Conservation (phyloP, 208 protist genomes). For the Wallacemonas sp. region DNA sequence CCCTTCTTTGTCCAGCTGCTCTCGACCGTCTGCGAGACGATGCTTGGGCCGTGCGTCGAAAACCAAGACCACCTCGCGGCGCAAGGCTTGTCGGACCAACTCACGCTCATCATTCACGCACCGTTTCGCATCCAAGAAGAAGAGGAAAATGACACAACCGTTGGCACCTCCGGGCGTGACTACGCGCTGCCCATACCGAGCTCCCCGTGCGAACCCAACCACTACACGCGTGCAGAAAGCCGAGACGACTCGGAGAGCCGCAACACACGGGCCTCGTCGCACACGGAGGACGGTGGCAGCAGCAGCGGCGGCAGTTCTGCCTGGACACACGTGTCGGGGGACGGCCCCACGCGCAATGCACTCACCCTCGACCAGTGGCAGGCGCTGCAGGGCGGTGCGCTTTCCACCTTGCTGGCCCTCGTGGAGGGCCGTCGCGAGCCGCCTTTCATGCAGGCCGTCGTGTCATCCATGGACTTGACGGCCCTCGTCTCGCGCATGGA, state of each 20-base stretch:
- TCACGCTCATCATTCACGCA: conserved; percentile 18
- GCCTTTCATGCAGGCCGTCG: conserved; percentile 17
- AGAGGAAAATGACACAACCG: too few relatives aligned
- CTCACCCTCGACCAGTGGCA: background rate
- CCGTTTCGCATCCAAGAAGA: background rate
- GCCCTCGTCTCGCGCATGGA: conserved; percentile 41
- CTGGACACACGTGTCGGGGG: background rate
- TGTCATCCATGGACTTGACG: conserved; percentile 33
- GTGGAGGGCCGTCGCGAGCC: conserved; percentile 56
- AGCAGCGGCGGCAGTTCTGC: too few relatives aligned
- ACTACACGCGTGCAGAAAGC: too few relatives aligned
- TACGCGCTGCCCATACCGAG: too few relatives aligned
- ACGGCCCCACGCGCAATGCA: background rate
- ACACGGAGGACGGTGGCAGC: too few relatives aligned
- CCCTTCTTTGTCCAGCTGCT: conserved; percentile 42
- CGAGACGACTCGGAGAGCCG: too few relatives aligned
- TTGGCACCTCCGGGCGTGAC: too few relatives aligned
- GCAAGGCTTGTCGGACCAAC: conserved; percentile 32
- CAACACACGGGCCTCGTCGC: too few relatives aligned
- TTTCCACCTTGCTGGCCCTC: conserved; percentile 44
- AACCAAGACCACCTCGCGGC: conserved; percentile 56
- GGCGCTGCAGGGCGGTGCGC: conserved; percentile 22
- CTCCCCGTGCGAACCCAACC: too few relatives aligned
- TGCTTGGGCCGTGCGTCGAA: conserved; percentile 45
- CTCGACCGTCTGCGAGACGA: conserved; percentile 33